Evolutionary conservation across 352 stramenopile species (phyloP).

Genomic region (Albugo candida): DNA sequence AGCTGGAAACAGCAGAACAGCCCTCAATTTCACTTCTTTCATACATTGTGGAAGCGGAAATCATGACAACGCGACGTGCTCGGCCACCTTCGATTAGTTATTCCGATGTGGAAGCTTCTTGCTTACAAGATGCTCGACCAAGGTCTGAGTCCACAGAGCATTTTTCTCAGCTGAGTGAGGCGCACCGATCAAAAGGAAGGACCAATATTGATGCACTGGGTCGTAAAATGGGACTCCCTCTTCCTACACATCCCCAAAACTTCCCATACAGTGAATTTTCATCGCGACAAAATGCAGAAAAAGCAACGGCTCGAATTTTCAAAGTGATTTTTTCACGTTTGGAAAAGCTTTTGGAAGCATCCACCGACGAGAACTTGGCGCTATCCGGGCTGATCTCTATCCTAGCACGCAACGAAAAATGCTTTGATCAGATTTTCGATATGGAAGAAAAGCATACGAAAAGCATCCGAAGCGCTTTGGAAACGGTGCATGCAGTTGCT

Average conservation of each 20-base stretch:
- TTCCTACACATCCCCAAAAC: no score
- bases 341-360: conserved; percentile 57
- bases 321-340: conserved; percentile 55
- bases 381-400: conserved; percentile 53
- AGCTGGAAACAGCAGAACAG: conserved; percentile 32
- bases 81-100: conserved; percentile 8
- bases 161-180: no score
- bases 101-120: no score
- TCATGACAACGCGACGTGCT: conserved; percentile 28
- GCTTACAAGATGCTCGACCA: no score
- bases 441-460: conserved; percentile 12
- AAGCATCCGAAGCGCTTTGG: conserved; percentile 60
- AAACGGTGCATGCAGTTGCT: conserved; percentile 56
- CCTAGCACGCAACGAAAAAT: conserved; percentile 44
- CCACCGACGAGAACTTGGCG: conserved; percentile 63
- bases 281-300: no score
- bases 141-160: no score
- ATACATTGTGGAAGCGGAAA: conserved; percentile 72
- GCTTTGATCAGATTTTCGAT: conserved; percentile 30
- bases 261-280: no score
- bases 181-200: no score
- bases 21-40: conserved; percentile 63
- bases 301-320: conserved; percentile 21
- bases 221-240: no score
- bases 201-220: no score